Percentiles rank a stretch among this genome's conserved stretches.
Conservation (phyloP, 2,329 filamentous ascomycete genomes). For the Stagonosporopsis tanaceti region DNA sequence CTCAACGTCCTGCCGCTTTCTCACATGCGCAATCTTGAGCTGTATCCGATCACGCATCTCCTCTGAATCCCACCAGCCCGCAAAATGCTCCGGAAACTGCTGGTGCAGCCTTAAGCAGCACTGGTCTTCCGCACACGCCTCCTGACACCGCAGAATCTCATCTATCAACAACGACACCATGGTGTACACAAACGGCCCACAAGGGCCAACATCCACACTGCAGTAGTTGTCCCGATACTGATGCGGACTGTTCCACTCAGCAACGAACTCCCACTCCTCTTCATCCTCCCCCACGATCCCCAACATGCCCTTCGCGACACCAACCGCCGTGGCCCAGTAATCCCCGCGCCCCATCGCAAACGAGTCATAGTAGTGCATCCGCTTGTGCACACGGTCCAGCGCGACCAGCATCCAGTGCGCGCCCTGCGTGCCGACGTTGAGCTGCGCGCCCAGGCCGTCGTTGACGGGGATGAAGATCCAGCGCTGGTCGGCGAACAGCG, state of each 20-base stretch:
- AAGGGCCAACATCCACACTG: neutral
- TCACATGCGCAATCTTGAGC: neutral
- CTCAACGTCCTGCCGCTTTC: too few species aligned
- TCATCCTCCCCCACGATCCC: slow-evolving; percentile 20
- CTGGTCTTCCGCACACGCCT: neutral
- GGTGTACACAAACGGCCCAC: neutral
- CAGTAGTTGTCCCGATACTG: neutral
- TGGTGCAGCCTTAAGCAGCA: neutral
- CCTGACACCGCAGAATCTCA: neutral
- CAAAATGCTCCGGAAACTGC: neutral
- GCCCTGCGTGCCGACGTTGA: too few species aligned
- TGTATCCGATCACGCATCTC: neutral
- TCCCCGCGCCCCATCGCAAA: neutral
- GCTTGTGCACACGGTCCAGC: too few species aligned
- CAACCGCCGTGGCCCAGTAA: neutral
- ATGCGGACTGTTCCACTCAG: neutral
- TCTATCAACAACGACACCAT: neutral
- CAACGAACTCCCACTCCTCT: neutral
- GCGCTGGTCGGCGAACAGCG: slow-evolving; percentile 22
- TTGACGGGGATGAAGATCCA: slow-evolving; percentile 41
- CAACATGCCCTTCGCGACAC: slow-evolving; percentile 17
- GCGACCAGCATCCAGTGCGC: too few species aligned
- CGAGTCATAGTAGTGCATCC: too few species aligned
- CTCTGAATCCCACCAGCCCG: neutral
- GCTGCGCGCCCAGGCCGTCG: slow-evolving; percentile 22